Percentiles rank a stretch among this genome's conserved stretches.
Conservation (phyloP, 1,284 basidiomycete species). For the Leccinum subspadiceum region DNA sequence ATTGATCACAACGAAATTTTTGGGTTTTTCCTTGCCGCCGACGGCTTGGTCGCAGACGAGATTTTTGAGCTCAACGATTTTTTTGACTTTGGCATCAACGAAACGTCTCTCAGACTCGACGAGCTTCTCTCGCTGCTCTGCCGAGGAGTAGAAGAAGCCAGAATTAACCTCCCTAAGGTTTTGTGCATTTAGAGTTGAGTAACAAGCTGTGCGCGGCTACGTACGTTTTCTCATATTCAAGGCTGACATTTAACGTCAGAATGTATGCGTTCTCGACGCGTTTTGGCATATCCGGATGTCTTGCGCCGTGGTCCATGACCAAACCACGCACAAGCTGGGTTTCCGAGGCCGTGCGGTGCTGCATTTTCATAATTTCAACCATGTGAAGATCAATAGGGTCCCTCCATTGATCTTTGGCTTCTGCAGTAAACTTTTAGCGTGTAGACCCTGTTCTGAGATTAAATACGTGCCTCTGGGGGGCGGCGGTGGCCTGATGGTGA, state of each 20-base stretch:
- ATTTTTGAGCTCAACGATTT: slow-evolving; percentile 97
- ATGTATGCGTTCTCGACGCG: slow-evolving; percentile 96
- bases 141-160: slow-evolving; percentile 98
- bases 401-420: slow-evolving; percentile 62
- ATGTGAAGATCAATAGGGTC: slow-evolving; percentile 98
- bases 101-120: slow-evolving; percentile 96
- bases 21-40: slow-evolving; percentile 74
- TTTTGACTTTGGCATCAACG: slow-evolving; percentile 93
- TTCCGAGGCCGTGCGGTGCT: slow-evolving; percentile 96
- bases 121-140: slow-evolving; percentile 98
- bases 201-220: slow-evolving; percentile 35
- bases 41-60: slow-evolving; percentile 92
- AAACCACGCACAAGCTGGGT: slow-evolving; percentile 96
- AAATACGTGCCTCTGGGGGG: slow-evolving; percentile 52
- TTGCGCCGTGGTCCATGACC: slow-evolving; percentile 93
- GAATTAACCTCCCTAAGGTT: slow-evolving; percentile 92
- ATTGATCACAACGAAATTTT: slow-evolving; percentile 95
- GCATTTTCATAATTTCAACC: slow-evolving; percentile 99
- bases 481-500: slow-evolving; percentile 79
- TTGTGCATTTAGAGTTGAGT: slow-evolving; percentile 23
- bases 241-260: slow-evolving; percentile 93
- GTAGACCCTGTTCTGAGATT: slow-evolving; percentile 19
- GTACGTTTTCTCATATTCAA: slow-evolving; percentile 99
- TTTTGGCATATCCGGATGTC: slow-evolving; percentile 99
- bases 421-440: slow-evolving; percentile 38